These are phyloP conservation scores for Phytophthora sansomeana DNA, from an alignment of 352 stramenopile species.

Conservation along the genomic window DNA sequence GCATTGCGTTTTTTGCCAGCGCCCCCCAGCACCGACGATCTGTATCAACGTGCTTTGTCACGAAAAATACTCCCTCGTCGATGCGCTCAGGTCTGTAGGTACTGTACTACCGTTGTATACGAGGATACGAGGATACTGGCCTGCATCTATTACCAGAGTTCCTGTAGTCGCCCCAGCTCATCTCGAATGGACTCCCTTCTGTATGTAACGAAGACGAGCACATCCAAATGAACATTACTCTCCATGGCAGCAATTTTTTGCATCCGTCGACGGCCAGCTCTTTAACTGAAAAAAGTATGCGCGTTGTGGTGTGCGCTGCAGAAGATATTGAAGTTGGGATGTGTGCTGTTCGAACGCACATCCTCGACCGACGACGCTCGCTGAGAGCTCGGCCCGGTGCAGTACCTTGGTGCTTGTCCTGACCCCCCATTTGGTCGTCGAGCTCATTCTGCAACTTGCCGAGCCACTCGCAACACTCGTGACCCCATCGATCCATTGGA, in stretches of 20 bases:
- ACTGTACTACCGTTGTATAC: too few relatives aligned
- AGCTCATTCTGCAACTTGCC: constrained; percentile 18
- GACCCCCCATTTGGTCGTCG: too few relatives aligned
- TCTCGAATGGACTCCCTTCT: neutral
- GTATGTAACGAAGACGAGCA: neutral
- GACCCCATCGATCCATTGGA: neutral
- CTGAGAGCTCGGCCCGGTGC: neutral
- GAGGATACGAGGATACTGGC: too few relatives aligned
- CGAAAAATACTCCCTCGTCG: neutral
- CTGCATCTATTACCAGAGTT: too few relatives aligned
- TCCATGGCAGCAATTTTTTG: neutral
- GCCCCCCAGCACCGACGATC: neutral
- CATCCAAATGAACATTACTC: neutral
- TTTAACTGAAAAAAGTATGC: neutral
- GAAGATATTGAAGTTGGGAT: neutral
- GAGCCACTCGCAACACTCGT: neutral
- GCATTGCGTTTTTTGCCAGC: too few relatives aligned
- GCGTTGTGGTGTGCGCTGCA: neutral
- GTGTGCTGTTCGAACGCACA: neutral
- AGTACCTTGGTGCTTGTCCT: too few relatives aligned
- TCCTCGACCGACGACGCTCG: neutral
- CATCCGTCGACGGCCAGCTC: neutral
- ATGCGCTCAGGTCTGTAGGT: too few relatives aligned
- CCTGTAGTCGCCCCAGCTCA: too few relatives aligned
- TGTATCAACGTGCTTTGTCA: neutral